Base-by-base conservation (phyloP, 805 yeast genomes). In the Jamesozyma gamospora region DNA sequence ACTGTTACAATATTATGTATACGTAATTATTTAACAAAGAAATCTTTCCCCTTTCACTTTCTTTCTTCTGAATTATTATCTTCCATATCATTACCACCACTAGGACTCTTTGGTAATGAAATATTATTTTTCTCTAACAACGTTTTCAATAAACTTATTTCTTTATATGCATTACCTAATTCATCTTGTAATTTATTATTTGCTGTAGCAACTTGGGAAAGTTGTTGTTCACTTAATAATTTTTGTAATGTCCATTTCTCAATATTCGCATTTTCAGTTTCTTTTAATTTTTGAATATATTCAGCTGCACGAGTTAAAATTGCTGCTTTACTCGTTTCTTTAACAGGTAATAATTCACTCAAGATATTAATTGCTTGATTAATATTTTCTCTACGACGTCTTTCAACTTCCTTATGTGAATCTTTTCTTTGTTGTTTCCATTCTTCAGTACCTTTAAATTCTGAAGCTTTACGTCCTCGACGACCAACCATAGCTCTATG, bases 241-340 rank as follows among this genome's bases (percentile, higher is more conserved):
- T 90, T 90, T 62, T 90, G 96, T 55, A 90, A 70, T 5, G 96
- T 88, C 85, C 94, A 85, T 66, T 92, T 90, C 63, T 90, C 96
- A 52, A 86, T 80, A 57, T 84, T 83, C 53, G 82, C 79, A 62
- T 77, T 79, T 63, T 88, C 96, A 52, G 84, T 85, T 52, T 85
- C 95, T 63, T 87, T 84, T 57, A 92, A 72, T 63, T 88, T 75
- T 62, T 81, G 78, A 59, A 92, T 92, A 56, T 82, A 86, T 56
- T 88, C 96, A 27, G 85, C 90, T 3, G 95, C 95, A 43, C 90
- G 73, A 53, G 77, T 79, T 50, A 92, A 70, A 43, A 90, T 84
- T 58, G 86, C 90, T 14, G 96, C 82, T 69, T 92, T 92, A 63
- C 90, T 90, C 25, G 55, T 42, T 41, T 86, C 95, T 36, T 78